These are phyloP conservation scores for Tausonia pullulans DNA, from an alignment of 1,284 basidiomycete species.

Conservation along the genomic window DNA sequence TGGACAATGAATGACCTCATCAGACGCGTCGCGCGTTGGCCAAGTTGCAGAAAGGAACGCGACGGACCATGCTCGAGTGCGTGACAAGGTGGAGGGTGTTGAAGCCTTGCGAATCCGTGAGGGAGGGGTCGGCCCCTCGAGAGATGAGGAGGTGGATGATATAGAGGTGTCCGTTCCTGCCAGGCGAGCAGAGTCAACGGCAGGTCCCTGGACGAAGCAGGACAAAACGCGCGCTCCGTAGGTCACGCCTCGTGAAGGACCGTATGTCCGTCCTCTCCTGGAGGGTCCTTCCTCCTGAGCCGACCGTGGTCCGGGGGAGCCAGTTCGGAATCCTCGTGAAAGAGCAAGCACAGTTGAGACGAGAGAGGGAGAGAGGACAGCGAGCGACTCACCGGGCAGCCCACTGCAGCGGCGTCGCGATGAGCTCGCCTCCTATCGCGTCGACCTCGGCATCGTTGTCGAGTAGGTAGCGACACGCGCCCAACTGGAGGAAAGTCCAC, in stretches of 20 bases:
- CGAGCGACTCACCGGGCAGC: slow-evolving; percentile 50
- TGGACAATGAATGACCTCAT: too few species aligned
- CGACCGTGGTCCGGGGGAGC: not conserved
- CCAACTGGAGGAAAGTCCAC: slow-evolving; percentile 17
- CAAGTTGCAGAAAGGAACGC: too few species aligned
- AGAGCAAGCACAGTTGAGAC: not conserved
- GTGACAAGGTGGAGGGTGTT: slow-evolving; percentile 91
- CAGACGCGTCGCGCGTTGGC: too few species aligned
- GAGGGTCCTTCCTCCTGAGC: not conserved
- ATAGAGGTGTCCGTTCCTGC: slow-evolving; percentile 82
- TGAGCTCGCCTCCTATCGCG: slow-evolving; percentile 82
- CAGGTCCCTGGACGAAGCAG: not conserved
- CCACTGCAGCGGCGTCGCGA: slow-evolving; percentile 97
- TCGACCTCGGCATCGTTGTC: slow-evolving; percentile 94
- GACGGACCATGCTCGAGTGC: slow-evolving; percentile 63
- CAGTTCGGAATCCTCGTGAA: not conserved
- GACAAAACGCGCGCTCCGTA: too few species aligned
- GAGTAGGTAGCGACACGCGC: slow-evolving; percentile 66
- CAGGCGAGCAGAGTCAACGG: not conserved
- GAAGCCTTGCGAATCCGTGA: slow-evolving; percentile 89
- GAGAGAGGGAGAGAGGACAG: not conserved
- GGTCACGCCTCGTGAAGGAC: too few species aligned
- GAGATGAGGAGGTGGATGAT: slow-evolving; percentile 81
- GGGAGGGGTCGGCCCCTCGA: slow-evolving; percentile 82
- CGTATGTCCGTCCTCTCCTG: not conserved